Base-by-base conservation (phyloP, 2,329 filamentous ascomycete species). In the Aspergillus sp. region DNA sequence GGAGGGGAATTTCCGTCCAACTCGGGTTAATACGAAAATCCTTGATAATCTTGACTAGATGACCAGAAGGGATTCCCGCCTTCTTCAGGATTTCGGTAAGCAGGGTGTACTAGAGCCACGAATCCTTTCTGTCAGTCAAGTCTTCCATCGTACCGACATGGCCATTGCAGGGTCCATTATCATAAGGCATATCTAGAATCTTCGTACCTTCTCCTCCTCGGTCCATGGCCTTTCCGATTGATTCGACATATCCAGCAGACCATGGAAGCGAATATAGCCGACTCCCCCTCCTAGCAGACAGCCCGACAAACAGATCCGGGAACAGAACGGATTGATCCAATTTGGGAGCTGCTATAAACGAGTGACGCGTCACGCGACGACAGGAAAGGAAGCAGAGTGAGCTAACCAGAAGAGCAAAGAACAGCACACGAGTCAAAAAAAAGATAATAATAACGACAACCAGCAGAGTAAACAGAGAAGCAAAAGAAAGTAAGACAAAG, bases 151-250 rank as follows among this genome's bases (percentile, higher is more conserved):
- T 19, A 19, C 19, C 19, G 19, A 19, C 19, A 19, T 19, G 19
- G 19, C 19, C 19, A 19, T 19, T 30, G 11, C 31, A 35, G 33
- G 9, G 33, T 40, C 31, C 35, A 35, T 13, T 7, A 35, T 11
- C 12, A 10, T 7, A 35, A n/a, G 7, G 33, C 33, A 10, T 40
- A 27, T 8, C 8, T 31, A 32, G 37, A 39, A 27, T 11, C 12
- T 19, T 39, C 58, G 45, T 69, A 70, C 68, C 67, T 67, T 71
- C 63, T 71, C 68, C 59, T 70, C 67, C 59, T 71, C 68, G 30
- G 65, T 64, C 68, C 68, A 71, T 60, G 61, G 61, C 52, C 58
- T 65, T 52, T 70, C 68, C 45, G 60, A 51, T 66, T 54, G 59
- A 61, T 62, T 65, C 61, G 68, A 70, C 68, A 71, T 19, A 56